Evolutionary conservation across 176 grass and related monocot genomes (phyloP).

Genomic region (Puya raimondii): DNA sequence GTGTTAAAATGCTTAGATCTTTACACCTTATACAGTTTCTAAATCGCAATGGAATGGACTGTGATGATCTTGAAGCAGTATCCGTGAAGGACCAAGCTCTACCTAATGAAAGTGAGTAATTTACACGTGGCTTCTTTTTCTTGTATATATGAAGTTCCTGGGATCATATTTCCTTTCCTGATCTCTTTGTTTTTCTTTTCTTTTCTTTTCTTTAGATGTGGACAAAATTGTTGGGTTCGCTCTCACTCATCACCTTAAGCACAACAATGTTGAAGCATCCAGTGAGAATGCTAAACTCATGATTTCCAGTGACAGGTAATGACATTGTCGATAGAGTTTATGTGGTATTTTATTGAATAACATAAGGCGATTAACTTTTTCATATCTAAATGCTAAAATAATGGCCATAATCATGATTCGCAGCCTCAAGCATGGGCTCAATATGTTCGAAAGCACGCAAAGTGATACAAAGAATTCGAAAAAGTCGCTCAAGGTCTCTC

Average conservation of each 20-base stretch:
- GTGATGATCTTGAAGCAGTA: conserved; percentile 78
- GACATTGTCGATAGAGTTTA: background rate
- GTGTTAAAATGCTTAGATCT: background rate
- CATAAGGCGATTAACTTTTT: too few species aligned
- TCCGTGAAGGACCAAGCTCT: conserved; percentile 92
- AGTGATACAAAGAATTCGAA: conserved; percentile 90
- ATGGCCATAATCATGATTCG: background rate
- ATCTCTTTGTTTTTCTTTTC: background rate
- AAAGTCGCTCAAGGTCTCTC: conserved; percentile 85
- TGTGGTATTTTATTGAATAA: background rate
- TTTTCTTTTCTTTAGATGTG: background rate
- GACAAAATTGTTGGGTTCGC: conserved; percentile 35
- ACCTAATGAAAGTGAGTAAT: conserved; percentile 84
- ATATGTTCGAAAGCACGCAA: conserved; percentile 83
- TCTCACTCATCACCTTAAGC: conserved; percentile 21
- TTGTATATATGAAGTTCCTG: background rate
- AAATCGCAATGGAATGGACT: conserved; percentile 66
- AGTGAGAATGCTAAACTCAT: conserved; percentile 15
- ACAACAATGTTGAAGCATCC: background rate
- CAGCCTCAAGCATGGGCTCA: conserved; percentile 85
- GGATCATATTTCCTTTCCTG: background rate
- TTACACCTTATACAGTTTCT: conserved; percentile 55
- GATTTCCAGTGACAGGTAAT: conserved; percentile 31
- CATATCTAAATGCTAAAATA: too few species aligned
- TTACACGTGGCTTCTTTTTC: background rate